A percentile compares a stretch with the other conserved stretches of the same genome.
Conservation (phyloP, 148 eudicot genomes). For the Heliamphora exappendiculata region DNA sequence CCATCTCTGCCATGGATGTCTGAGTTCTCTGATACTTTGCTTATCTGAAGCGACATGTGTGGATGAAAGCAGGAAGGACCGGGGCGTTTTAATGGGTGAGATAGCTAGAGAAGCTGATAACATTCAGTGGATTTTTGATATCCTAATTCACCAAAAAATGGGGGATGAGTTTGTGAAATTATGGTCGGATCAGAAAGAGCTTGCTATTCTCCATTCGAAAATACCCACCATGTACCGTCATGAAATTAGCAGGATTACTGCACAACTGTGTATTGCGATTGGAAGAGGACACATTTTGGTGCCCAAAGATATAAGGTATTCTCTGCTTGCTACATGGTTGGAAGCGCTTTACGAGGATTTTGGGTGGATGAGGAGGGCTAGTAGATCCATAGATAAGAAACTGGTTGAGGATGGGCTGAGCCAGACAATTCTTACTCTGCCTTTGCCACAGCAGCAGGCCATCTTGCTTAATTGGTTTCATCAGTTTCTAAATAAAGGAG, state of each 20-base stretch:
- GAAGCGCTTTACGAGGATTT: conserved; percentile 86
- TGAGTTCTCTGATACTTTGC: conserved; percentile 71
- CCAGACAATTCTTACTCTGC: conserved; percentile 79
- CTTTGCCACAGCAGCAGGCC: conserved; percentile 64
- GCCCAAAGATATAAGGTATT: conserved; percentile 59
- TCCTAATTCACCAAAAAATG: conserved; percentile 56
- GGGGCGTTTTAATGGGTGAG: conserved; percentile 66
- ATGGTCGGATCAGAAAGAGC: conserved; percentile 90
- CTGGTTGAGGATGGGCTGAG: conserved; percentile 77
- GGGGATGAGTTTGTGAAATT: conserved; percentile 77
- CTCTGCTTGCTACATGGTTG: conserved; percentile 77
- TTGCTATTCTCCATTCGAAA: conserved; percentile 73
- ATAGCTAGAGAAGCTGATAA: conserved; percentile 91
- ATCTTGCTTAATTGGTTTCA: conserved; percentile 81
- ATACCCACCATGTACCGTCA: conserved; percentile 82
- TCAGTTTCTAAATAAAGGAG: conserved; percentile 77
- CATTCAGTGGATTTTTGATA: conserved; percentile 81
- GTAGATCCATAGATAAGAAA: conserved; percentile 61
- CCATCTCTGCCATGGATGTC: conserved; percentile 71
- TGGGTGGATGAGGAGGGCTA: conserved; percentile 77
- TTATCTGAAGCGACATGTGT: conserved; percentile 66
- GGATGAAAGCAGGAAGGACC: conserved; percentile 56
- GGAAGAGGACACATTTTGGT: conserved; percentile 77
- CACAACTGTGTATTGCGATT: conserved; percentile 72
- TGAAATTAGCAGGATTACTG: conserved; percentile 82